Base-by-base conservation (phyloP, 108 stramenopile species). In the Nannochloropsis gaditana region DNA sequence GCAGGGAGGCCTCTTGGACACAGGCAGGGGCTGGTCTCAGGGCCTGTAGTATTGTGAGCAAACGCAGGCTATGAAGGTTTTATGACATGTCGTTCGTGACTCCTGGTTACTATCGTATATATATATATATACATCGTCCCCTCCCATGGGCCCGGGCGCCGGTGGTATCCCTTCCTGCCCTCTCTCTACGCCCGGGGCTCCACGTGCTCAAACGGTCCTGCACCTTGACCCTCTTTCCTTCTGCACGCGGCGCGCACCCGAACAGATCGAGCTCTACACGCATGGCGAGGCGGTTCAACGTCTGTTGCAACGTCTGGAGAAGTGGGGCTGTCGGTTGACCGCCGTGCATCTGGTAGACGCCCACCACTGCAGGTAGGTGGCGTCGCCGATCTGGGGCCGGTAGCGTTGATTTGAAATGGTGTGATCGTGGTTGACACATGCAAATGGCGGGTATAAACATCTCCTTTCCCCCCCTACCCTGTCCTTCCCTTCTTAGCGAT, bases 301-400 rank as follows among this genome's bases (percentile, higher is more conserved):
- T 21, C 80, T 98, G 9, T 87, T 97, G 31, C 81, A 91, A 31
- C 83, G 91, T 47, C 89, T 99, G 5, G 89, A 91, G 44, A 89
- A 92, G 83, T 89, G 92, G 79, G 94, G 96, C 90, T 87, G 95
- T 83, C 92, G 97, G 79, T 91, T 99, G 85, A 90, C 93, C 15
- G 93, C 94, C 44, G 96, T 98, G 45, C 97, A 99, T 90, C 91
- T 99, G 11, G 93, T 98, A 79, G 99, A 99, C 92, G 94, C 96
- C 2, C 94, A 94, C 83, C 94, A 96, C 42, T 99, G 99, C 92
- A 90, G 90, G 90, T 90, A 45, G 42, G 15, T 17, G n/a, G 43
- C 43, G 42, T 82, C 11, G 11, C 31, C 31, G 31, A 31, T 31
- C 31, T 31, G 31, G 31, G 31, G 1, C 31, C 31, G 31, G 1